Base-by-base conservation (phyloP, 1,284 basidiomycete species). In the Termitomyces sp. region DNA sequence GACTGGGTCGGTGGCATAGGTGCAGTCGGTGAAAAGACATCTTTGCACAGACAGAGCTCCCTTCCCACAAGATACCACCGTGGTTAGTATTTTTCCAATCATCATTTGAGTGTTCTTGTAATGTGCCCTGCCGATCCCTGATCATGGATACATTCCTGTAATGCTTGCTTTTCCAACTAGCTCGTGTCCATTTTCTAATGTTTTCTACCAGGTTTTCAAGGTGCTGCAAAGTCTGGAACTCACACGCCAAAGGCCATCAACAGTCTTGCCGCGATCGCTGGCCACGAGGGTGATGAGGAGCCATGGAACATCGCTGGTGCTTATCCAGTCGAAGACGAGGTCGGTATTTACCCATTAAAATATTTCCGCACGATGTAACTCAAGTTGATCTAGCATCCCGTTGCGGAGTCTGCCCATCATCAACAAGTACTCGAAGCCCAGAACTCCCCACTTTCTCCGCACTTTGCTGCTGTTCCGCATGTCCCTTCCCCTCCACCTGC, bases 211-310 rank as follows among this genome's bases (percentile, higher is more conserved):
- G 68, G 62, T 58, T 70, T 68, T 55, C 66, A 66, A 79, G 80
- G 70, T 55, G 70, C 72, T 10, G 72, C 79, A 47, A 81, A 82
- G 65, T 67, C 79, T 10, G 86, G 86, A 24, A 83, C 74, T 61
- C 67, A 78, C 60, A 86, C 86, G 26, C 85, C 87, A 33, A 83
- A 86, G 56, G 81, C 81, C n/a, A 73, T 91, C 70, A 91, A 89
- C 64, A 90, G 86, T 67, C 80, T 92, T 50, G 80, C 85, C 40
- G 86, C 86, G 53, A 92, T 92, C 68, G 82, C 86, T 50, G 89
- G 89, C 44, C 88, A 90, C 64, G 88, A 90, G 62, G 88, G 83
- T 62, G 88, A 91, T 58, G 89, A 92, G 68, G 89, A 90, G 61
- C 86, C 88, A 57, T 92, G 90, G 89, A 88, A 89, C 67, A 73